phyloP scores from a whole-genome alignment of 176 grass and related monocot species.

The Puya raimondii region DNA sequence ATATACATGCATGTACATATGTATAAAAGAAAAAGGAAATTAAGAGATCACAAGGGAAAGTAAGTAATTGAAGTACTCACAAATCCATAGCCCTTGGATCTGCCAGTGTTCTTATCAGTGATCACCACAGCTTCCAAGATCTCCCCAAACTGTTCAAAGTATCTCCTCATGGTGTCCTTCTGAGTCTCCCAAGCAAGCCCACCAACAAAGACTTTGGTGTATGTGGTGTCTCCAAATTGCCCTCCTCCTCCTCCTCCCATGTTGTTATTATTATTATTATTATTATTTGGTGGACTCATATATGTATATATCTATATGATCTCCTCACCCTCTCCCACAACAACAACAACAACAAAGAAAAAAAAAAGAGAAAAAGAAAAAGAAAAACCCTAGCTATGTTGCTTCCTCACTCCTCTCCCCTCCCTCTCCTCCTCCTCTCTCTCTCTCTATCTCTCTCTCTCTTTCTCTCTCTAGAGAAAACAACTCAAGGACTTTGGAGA shows the following conservation, averaged over 20 bases:
- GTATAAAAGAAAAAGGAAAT: neutral
- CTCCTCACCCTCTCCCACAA: conserved; percentile 22
- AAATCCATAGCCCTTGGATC: conserved; percentile 99
- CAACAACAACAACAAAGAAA: conserved; percentile 18
- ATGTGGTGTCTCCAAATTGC: conserved; percentile 96
- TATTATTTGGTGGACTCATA: conserved; percentile 51
- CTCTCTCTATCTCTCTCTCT: neutral
- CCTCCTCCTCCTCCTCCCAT: conserved; percentile 18
- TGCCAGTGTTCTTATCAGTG: conserved; percentile 93
- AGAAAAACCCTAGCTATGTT: too few species aligned
- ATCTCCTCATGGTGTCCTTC: conserved; percentile 90
- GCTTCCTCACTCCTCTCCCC: conserved; percentile 3
- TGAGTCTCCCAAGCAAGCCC: conserved; percentile 97
- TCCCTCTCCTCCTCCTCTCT: neutral
- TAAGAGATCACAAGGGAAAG: neutral
- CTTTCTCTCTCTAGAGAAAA: neutral
- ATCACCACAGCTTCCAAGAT: conserved; percentile 97
- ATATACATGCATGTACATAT: neutral
- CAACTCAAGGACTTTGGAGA: neutral
- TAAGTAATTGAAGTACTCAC: conserved; percentile 28
- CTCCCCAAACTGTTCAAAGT: conserved; percentile 98
- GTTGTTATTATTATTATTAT: conserved; percentile 1
- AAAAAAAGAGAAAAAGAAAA: too few species aligned
- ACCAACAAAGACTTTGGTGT: conserved; percentile 97
- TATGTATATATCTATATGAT: neutral